A percentile compares a stretch with the other conserved stretches of the same genome.
Conservation (phyloP, 1,284 basidiomycete species). For the Ganoderma multipileum region DNA sequence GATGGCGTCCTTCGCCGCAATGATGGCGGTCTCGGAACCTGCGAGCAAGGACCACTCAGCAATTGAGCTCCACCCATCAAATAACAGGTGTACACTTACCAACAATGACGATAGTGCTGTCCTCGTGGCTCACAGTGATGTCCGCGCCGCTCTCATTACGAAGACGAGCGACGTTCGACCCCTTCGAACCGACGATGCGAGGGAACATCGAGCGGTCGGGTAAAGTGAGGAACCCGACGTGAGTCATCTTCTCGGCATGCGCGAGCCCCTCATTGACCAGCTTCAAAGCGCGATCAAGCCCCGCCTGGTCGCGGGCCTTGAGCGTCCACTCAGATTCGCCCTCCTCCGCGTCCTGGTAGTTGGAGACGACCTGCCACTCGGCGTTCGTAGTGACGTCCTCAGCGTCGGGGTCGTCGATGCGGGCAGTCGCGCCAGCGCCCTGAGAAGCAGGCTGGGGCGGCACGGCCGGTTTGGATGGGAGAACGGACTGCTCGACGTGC, state of each 20-base stretch:
- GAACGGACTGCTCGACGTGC: slow-evolving; percentile 77
- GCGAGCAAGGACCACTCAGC: slow-evolving; percentile 10
- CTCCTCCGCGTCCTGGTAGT: slow-evolving; percentile 81
- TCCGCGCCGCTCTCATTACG: slow-evolving; percentile 89
- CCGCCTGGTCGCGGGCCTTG: slow-evolving; percentile 78
- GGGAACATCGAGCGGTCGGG: slow-evolving; percentile 81
- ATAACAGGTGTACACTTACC: slow-evolving; percentile 55
- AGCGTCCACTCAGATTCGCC: slow-evolving; percentile 87
- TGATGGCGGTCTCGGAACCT: slow-evolving; percentile 76
- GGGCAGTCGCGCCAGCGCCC: slow-evolving; percentile 57
- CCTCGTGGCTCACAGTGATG: slow-evolving; percentile 87
- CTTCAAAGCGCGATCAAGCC: slow-evolving; percentile 75
- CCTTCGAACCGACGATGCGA: slow-evolving; percentile 88
- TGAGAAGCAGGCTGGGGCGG: slow-evolving; percentile 62
- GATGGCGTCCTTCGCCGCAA: slow-evolving; percentile 84
- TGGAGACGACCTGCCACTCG: slow-evolving; percentile 79
- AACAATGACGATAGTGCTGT: slow-evolving; percentile 83
- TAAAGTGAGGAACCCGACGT: slow-evolving; percentile 81
- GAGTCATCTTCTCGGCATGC: slow-evolving; percentile 76
- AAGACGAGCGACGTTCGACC: slow-evolving; percentile 85
- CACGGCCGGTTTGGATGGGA: slow-evolving; percentile 70
- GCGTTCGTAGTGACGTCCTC: slow-evolving; percentile 45
- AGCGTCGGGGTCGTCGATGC: slow-evolving; percentile 81
- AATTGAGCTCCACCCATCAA: background rate
- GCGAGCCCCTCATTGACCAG: slow-evolving; percentile 75